phyloP scores from a whole-genome alignment of 2,329 filamentous ascomycete species.

The Calonectria honghensis region DNA sequence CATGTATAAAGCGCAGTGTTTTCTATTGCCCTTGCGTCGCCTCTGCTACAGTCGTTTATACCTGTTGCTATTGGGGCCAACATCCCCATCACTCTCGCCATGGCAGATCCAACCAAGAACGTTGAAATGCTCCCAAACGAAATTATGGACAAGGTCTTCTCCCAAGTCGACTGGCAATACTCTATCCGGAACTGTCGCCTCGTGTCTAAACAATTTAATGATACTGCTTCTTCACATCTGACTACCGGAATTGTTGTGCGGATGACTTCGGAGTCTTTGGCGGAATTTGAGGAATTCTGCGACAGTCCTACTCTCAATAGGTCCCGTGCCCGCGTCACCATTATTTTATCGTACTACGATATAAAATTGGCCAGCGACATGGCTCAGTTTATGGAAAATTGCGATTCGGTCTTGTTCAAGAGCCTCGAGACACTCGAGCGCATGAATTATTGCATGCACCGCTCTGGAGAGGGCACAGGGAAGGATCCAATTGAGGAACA shows the following conservation, averaged over 20 bases:
- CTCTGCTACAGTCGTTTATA: neutral
- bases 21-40: neutral
- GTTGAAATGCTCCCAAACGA: neutral
- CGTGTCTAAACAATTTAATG: neutral
- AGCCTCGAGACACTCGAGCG: neutral
- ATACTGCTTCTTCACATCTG: neutral
- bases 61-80: neutral
- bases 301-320: neutral
- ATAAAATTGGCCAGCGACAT: neutral
- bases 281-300: neutral
- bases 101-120: neutral
- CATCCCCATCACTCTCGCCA: neutral
- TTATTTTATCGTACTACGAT: neutral
- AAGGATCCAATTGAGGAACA: neutral
- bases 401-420: neutral
- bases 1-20: neutral
- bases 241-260: neutral
- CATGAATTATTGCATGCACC: neutral
- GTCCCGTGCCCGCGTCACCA: neutral
- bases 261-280: neutral
- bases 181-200: neutral
- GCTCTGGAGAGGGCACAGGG: neutral
- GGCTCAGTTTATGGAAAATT: neutral
- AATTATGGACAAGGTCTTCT: neutral
- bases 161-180: neutral